Evolutionary conservation across 108 stramenopile genomes (phyloP).

Genomic region (Pseudonitzschia multistriata): DNA sequence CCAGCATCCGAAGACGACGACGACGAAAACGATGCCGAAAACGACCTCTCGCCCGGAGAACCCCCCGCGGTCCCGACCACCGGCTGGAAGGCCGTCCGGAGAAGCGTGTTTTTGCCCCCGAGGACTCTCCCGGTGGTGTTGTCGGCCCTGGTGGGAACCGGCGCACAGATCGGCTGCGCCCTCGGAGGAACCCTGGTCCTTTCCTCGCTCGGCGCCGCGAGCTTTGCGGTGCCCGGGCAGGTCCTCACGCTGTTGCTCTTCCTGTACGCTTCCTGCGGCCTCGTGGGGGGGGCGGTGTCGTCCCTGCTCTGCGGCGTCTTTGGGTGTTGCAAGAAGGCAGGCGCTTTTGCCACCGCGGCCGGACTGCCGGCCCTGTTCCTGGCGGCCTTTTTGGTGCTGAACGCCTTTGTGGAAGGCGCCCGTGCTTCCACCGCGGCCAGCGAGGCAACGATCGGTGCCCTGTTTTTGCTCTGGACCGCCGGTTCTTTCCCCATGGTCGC

Average conservation of each 20-base stretch:
- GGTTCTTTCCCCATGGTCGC: slow-evolving; percentile 82
- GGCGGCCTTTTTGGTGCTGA: slow-evolving; percentile 66
- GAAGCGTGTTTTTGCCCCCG: slow-evolving; percentile 89
- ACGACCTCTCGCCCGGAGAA: slow-evolving; percentile 67
- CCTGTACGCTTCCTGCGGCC: slow-evolving; percentile 83
- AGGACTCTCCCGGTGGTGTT: slow-evolving; percentile 61
- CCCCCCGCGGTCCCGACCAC: too few species aligned
- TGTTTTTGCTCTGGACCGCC: slow-evolving; percentile 76
- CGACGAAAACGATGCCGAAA: too few species aligned
- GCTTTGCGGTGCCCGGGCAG: slow-evolving; percentile 82
- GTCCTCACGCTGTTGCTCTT: slow-evolving; percentile 87
- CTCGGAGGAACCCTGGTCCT: slow-evolving; percentile 55
- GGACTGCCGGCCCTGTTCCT: slow-evolving; percentile 68
- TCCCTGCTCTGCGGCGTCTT: slow-evolving; percentile 78
- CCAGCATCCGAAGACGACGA: slow-evolving; percentile 27
- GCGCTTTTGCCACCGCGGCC: slow-evolving; percentile 66
- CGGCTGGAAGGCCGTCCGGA: slow-evolving; percentile 92
- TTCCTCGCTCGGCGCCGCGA: slow-evolving; percentile 78
- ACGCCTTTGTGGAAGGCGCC: slow-evolving; percentile 54
- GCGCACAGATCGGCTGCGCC: slow-evolving; percentile 81
- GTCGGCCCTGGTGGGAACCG: slow-evolving; percentile 76
- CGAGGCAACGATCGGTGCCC: slow-evolving; percentile 77
- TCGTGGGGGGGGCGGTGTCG: slow-evolving; percentile 70
- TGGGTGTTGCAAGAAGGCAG: slow-evolving; percentile 53
- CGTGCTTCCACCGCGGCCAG: slow-evolving; percentile 81